Conservation (phyloP, 2,329 filamentous ascomycete species). For the Ramularia collo-cygni region DNA sequence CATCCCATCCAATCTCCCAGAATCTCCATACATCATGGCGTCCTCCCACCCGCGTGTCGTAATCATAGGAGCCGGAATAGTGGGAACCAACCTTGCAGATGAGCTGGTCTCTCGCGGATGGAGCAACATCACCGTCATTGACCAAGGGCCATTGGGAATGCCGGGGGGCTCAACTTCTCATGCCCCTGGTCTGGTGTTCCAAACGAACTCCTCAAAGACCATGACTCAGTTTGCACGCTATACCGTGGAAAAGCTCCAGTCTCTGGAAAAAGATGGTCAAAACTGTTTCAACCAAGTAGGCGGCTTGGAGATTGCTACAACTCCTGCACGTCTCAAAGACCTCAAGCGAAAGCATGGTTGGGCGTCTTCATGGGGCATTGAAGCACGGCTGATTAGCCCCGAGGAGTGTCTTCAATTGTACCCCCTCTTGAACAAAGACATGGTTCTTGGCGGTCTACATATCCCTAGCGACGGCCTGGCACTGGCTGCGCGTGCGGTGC, state of each 20-base stretch:
- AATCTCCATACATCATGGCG: conserved; percentile 24
- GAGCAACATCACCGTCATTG: conserved; percentile 57
- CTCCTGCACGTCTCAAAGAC: conserved; percentile 51
- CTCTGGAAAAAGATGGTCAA: conserved; percentile 43
- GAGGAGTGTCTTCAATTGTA: conserved; percentile 50
- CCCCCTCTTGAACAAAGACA: conserved; percentile 43
- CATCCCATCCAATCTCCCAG: too few relatives aligned
- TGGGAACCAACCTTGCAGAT: conserved; percentile 57
- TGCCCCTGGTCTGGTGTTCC: conserved; percentile 58
- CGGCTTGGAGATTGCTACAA: conserved; percentile 57
- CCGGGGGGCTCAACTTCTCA: conserved; percentile 61
- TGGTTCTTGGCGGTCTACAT: conserved; percentile 53
- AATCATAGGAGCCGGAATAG: conserved; percentile 58
- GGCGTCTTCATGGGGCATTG: conserved; percentile 55
- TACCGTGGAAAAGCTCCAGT: conserved; percentile 54
- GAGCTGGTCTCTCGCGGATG: conserved; percentile 58
- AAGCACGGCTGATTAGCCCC: conserved; percentile 45
- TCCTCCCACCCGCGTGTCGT: conserved; percentile 40
- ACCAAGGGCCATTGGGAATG: conserved; percentile 56
- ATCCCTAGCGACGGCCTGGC: conserved; percentile 57
- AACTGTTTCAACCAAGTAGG: conserved; percentile 58
- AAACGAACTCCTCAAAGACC: conserved; percentile 52
- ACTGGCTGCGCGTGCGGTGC: conserved; percentile 54
- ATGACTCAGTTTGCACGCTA: conserved; percentile 55
- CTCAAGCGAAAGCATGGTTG: conserved; percentile 58